Base-by-base conservation (phyloP, 2,329 filamentous ascomycete species). In the Pyrenochaeta sp. region DNA sequence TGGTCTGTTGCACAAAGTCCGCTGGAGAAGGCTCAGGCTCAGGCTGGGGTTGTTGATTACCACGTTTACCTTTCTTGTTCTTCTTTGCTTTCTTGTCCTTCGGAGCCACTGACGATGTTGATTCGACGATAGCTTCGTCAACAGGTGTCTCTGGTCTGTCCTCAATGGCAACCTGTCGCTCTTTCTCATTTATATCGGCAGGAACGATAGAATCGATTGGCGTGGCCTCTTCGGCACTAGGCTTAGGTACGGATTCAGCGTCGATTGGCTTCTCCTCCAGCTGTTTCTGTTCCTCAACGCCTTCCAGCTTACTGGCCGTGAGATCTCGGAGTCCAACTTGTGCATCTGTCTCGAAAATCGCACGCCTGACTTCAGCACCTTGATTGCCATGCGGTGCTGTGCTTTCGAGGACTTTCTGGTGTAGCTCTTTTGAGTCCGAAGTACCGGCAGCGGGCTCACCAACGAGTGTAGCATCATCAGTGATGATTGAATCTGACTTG, bases 81-180 rank as follows among this genome's bases (percentile, higher is more conserved):
- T 73, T 73, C 58, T 73, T 73, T 14, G 52, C 61, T 49, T 71
- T 72, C 54, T 71, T 72, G n/a, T 56, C 53, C 45, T 68, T 72
- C 9, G 61, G 49, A 9, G 51, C 47, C 29, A 43, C 20, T 18
- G 48, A 39, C 11, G 50, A n/a, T 10, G 58, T 54, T 14, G 60
- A 54, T 23, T 67, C 58, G 3, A 30, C 52, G 30, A 46, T 36
- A 15, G 50, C 35, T 29, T 46, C 41, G 21, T 5, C 2, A 12
- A 12, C 15, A 15, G 42, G 31, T 29, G 40, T n/a, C 15, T 42
- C 44, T 14, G 31, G 37, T 23, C 15, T 12, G 10, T 14, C 40
- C 9, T 54, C 44, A 12, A 32, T 15, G 9, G 40, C 45, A 14
- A 32, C 9, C 20, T 30, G 11, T 33, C 49, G 41, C 12, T 37